Base-by-base conservation (phyloP, 768 basidiomycete species). In the Podaxis mareebaensis region DNA sequence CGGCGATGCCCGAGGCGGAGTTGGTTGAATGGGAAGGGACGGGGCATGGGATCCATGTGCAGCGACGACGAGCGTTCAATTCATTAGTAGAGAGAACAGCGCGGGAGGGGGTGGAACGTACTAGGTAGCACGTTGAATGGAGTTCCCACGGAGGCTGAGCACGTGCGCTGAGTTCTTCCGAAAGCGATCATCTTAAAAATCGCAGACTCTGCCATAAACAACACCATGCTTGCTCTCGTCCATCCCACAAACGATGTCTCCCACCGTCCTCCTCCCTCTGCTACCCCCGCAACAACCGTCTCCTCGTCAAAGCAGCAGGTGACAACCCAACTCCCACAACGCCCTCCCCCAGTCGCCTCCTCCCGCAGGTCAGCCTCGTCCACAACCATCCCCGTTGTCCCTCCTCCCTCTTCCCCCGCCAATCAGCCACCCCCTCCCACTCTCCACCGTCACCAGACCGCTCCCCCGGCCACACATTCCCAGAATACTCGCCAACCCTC, bases 11-110 rank as follows among this genome's bases (percentile, higher is more conserved):
- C 0, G 84, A 86, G 65, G 78, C 82, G 0, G 80, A 85, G 68
- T 74, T 85, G 44, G 71, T 84, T n/a, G 72, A 78, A 59, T 91
- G 87, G 85, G 71, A 82, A 58, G 76, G 76, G 1, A 85, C 86
- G 0, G 92, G 91, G 0, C 92, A 93, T 71, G 88, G 77, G 3
- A 68, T 91, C 33, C 77, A 83, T 33, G 65, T 69, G 1, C 92
- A 93, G 69, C 65, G 76, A 17, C 71, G 70, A 42, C 70, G 75
- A 13, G 73, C 78, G 72, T 86, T 88, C 69, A 88, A 90, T 67
- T 71, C 68, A 10, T 69, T 90, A 12, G 64, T 93, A 42, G 85
- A 88, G 72, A 77, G 78, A 56, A 81, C 81, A 1, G 82, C 87
- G 64, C 72, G 76, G 48, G 85, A 91, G 69, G 89, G 86, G 0